Percentiles rank a stretch among this genome's conserved stretches.
Conservation (phyloP, 306 rosid species). For the Cicer bijugum region DNA sequence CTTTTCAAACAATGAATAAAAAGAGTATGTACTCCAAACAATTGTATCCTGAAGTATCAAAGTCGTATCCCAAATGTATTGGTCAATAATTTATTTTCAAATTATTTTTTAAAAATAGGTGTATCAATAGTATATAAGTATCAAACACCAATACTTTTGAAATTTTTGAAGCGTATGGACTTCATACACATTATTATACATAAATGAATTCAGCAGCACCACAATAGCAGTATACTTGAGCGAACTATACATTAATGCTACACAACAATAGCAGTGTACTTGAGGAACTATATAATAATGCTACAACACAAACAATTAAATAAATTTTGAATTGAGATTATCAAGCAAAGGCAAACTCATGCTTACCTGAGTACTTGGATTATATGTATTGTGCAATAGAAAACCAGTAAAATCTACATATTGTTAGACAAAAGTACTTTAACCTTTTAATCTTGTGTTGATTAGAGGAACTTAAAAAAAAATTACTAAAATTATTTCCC, state of each 20-base stretch:
- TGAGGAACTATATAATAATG: background rate
- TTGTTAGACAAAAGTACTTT: slow-evolving; percentile 18
- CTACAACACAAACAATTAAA: slow-evolving; percentile 22
- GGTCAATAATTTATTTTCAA: background rate
- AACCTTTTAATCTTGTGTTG: slow-evolving; percentile 22
- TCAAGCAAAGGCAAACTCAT: slow-evolving; percentile 13
- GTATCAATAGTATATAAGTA: background rate
- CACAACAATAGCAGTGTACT: background rate
- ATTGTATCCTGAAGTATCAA: background rate
- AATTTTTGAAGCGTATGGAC: background rate
- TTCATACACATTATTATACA: slow-evolving; percentile 21
- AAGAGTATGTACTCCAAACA: background rate
- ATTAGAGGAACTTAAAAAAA: background rate
- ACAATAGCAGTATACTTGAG: slow-evolving; percentile 14
- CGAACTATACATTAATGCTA: background rate
- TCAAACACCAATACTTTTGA: background rate
- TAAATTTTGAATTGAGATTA: slow-evolving; percentile 1
- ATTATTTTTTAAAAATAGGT: background rate
- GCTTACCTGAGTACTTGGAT: slow-evolving; percentile 21
- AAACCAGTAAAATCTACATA: slow-evolving; percentile 27
- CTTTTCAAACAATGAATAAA: slow-evolving; percentile 10
- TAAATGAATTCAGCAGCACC: slow-evolving; percentile 28
- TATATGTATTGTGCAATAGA: slow-evolving; percentile 24
- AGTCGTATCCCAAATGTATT: background rate
- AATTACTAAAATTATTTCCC: slow-evolving; percentile 7